A percentile compares a stretch with the other conserved stretches of the same genome.
These are phyloP conservation scores for Neurospora sp. DNA, from an alignment of 2,329 filamentous ascomycete species.

Conservation along the genomic window DNA sequence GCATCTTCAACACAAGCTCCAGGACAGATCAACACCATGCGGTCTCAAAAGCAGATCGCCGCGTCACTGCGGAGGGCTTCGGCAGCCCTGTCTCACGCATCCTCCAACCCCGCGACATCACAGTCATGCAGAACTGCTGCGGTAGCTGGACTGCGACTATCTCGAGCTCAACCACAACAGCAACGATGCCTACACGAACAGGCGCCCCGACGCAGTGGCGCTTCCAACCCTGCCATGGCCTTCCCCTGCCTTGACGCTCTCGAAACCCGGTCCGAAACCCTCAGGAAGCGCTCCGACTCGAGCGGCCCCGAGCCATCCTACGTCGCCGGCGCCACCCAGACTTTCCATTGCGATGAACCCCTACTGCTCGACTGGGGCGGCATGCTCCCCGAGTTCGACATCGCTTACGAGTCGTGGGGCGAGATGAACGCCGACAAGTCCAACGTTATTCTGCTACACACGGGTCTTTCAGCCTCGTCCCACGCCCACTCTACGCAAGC, in stretches of 20 bases:
- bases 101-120: not conserved
- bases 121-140: not conserved
- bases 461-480: conserved; percentile 90
- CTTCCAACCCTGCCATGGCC: conserved; percentile 73
- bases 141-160: not conserved
- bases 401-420: conserved; percentile 94
- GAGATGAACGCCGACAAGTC: conserved; percentile 65
- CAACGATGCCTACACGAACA: conserved; percentile 14
- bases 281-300: conserved; percentile 48
- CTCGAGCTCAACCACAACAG: not conserved
- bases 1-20: not conserved
- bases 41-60: not conserved
- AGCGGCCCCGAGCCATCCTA: conserved; percentile 90
- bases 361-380: conserved; percentile 91
- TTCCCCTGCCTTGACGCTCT: conserved; percentile 85
- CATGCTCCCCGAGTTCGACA: conserved; percentile 74
- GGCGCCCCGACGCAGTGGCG: conserved; percentile 19
- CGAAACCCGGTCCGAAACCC: conserved; percentile 65
- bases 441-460: conserved; percentile 88
- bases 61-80: not conserved
- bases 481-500: conserved; percentile 85
- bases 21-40: not conserved
- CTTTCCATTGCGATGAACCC: conserved; percentile 63
- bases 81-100: not conserved
- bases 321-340: conserved; percentile 75